phyloP scores from a whole-genome alignment of 495 filamentous ascomycete species.

The Emericellopsis terricola region DNA sequence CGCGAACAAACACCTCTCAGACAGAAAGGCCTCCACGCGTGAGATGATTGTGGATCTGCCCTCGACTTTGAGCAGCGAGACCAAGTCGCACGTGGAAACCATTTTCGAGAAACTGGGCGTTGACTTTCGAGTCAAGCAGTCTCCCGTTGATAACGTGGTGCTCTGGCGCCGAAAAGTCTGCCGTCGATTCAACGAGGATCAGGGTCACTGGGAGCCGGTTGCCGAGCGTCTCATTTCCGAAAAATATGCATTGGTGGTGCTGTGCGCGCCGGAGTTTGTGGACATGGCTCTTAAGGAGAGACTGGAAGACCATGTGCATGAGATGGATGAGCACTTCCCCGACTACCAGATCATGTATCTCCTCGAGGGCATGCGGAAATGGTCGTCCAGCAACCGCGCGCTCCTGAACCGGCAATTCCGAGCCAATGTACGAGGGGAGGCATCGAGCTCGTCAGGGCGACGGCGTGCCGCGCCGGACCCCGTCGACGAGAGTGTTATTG shows the following conservation, averaged over 20 bases:
- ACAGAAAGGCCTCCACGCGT: conserved; percentile 55
- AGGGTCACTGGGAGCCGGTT: conserved; percentile 50
- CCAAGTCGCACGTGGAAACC: conserved; percentile 38
- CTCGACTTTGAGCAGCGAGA: conserved; percentile 29
- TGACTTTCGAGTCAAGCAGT: conserved; percentile 24
- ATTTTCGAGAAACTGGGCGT: conserved; percentile 24
- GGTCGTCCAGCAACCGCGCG: conserved; percentile 54
- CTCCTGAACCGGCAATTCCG: conserved; percentile 47
- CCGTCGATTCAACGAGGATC: conserved; percentile 40
- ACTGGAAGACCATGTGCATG: conserved; percentile 40
- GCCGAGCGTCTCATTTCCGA: conserved; percentile 38
- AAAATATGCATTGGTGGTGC: conserved; percentile 45
- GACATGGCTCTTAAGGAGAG: conserved; percentile 34
- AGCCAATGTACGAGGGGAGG: conserved; percentile 36
- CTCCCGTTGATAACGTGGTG: conserved; percentile 38
- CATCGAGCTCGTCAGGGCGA: conserved; percentile 9
- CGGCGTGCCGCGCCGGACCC: conserved; percentile 26
- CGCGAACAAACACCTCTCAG: conserved; percentile 56
- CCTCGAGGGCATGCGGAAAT: conserved; percentile 50
- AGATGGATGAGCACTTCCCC: conserved; percentile 32
- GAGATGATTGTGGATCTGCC: conserved; percentile 82
- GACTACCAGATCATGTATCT: conserved; percentile 47
- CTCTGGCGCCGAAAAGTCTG: conserved; percentile 59
- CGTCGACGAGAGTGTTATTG: conserved; percentile 53
- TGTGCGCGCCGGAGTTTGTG: conserved; percentile 52